Conservation (phyloP, 2,329 filamentous ascomycete species). For the Corynespora cassiicola region DNA sequence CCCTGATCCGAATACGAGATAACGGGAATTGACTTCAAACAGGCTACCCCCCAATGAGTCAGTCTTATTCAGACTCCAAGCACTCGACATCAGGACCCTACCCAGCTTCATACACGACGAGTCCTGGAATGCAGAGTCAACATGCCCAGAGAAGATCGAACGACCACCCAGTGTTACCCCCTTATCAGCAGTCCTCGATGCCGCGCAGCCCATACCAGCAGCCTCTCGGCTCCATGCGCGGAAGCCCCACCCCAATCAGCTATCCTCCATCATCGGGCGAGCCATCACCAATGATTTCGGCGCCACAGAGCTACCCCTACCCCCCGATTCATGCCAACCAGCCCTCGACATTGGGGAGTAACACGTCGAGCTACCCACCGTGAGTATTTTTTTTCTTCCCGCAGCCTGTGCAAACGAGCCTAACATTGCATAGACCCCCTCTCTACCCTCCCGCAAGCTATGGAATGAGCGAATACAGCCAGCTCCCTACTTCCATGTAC, state of each 20-base stretch:
- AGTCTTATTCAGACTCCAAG: constrained; percentile 36
- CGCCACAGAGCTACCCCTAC: constrained; percentile 38
- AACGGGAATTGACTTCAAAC: constrained; percentile 3
- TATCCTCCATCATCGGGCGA: constrained; percentile 27
- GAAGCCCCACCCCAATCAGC: constrained; percentile 30
- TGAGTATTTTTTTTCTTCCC: too few relatives aligned
- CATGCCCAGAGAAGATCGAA: constrained; percentile 32
- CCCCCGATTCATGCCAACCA: constrained; percentile 37
- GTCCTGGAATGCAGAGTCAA: constrained; percentile 30
- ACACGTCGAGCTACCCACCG: constrained; percentile 40
- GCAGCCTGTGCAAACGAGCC: background rate
- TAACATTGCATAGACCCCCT: constrained; percentile 30
- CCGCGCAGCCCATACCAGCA: constrained; percentile 42
- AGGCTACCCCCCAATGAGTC: constrained; percentile 37
- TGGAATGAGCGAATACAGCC: constrained; percentile 38
- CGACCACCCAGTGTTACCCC: constrained; percentile 34
- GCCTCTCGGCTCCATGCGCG: constrained; percentile 33
- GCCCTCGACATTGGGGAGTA: constrained; percentile 35
- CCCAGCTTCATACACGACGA: constrained; percentile 34
- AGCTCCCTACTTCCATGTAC: constrained; percentile 44
- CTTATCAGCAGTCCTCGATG: constrained; percentile 36
- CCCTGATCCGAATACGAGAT: background rate
- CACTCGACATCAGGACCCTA: constrained; percentile 34
- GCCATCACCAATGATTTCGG: constrained; percentile 26
- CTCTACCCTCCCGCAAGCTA: constrained; percentile 43